Evolutionary conservation across 169 alveolate genomes (phyloP), one percentile per base, ranked within the genome.

Genomic region (Plasmodium sp.): DNA sequence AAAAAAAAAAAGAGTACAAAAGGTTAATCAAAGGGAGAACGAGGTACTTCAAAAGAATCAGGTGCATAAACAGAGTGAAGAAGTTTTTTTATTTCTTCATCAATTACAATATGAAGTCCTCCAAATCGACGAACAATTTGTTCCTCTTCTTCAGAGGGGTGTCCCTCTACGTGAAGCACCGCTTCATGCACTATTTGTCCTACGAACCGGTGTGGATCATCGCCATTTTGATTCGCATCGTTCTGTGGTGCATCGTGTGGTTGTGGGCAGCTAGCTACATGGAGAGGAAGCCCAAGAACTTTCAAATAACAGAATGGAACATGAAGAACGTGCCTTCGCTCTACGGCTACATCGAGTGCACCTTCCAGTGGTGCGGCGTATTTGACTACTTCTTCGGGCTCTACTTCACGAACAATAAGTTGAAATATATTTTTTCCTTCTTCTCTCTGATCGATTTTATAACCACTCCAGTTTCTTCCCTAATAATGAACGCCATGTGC

Each of bases 261-360:
- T 82, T 95, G 54, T 96, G 98, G 98, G 98, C 97, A 62, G 97
- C 97, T 12, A 75, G 93, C 41, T 96, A 95, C 39, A 96, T 96
- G 97, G 72, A 67, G 56, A 84, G 98, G 39, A 93, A 95, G 5
- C 97, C 95, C 7, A 96, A 96, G 12, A 92, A 96, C 62, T 92
- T 62, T 51, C 67, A 94, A 77, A 93, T 96, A 54, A 81, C 96
- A 34, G 93, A 83, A 74, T 96, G 98, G 98, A 83, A 92, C 36
- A 93, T 96, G 85, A 96, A 94, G 39, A 43, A 45, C 27, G 96
- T 96, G 3, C 98, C 98, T 14, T 62, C 92, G 0, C 48, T 72
- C 4, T 96, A 96, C 84, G 96, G 97, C 88, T 81, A 92, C 82
- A 79, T 96, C 14, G 98, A 96, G 74, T 95, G 97, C 14, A 93